A percentile compares a stretch with the other conserved stretches of the same genome.
These are phyloP conservation scores for Penicillium manginii DNA, from an alignment of 495 filamentous ascomycete genomes.

Conservation along the genomic window DNA sequence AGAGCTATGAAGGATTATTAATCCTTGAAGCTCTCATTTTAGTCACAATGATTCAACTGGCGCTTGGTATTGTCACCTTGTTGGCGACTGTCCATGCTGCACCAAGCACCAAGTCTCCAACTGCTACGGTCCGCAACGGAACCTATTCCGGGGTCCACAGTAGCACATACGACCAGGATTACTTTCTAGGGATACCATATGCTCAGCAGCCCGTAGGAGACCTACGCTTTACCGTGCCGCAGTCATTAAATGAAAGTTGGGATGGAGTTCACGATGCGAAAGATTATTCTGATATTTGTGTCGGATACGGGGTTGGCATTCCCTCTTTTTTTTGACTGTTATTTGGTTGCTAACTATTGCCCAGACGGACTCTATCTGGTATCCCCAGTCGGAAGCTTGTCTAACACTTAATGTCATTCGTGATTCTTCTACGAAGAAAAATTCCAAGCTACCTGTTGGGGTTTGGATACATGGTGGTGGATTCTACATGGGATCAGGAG, in stretches of 20 bases:
- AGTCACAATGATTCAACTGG: constrained; percentile 16
- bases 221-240: constrained; percentile 52
- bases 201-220: constrained; percentile 47
- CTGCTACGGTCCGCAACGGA: constrained; percentile 38
- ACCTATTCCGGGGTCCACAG: constrained; percentile 43
- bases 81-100: constrained; percentile 17
- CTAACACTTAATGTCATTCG: constrained; percentile 59
- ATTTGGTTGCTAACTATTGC: constrained; percentile 13
- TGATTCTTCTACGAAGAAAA: constrained; percentile 36
- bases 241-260: constrained; percentile 49
- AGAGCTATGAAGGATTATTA: neutral
- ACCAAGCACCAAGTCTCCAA: constrained; percentile 20
- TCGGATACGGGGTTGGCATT: constrained; percentile 44
- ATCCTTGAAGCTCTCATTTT: neutral
- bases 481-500: constrained; percentile 52
- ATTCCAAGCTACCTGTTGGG: constrained; percentile 45
- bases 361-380: constrained; percentile 50
- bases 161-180: constrained; percentile 44
- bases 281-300: constrained; percentile 55
- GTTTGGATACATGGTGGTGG: constrained; percentile 68
- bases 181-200: constrained; percentile 54
- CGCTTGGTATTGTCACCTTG: constrained; percentile 16
- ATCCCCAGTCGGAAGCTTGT: constrained; percentile 55
- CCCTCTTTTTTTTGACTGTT: constrained; percentile 2
- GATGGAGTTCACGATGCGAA: constrained; percentile 42